A percentile compares a stretch with the other conserved stretches of the same genome.
Conservation (phyloP, 345 rosid species). For the Pistacia integerrima region DNA sequence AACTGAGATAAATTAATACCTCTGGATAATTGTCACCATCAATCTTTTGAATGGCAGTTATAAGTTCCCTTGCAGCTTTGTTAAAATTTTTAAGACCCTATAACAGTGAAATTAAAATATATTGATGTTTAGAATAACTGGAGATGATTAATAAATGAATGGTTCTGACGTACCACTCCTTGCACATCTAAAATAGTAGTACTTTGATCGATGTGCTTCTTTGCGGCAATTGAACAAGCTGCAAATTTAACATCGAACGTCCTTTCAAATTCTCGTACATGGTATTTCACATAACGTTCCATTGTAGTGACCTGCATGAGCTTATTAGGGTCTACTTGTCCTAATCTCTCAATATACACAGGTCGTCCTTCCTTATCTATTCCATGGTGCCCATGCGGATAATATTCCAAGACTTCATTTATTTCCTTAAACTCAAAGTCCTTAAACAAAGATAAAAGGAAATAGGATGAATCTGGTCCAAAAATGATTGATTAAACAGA, state of each 20-base stretch:
- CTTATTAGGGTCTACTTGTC: constrained; percentile 81
- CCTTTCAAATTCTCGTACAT: constrained; percentile 92
- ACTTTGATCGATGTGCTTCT: constrained; percentile 88
- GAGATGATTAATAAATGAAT: background rate
- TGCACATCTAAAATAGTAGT: constrained; percentile 97
- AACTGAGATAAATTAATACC: constrained; percentile 40
- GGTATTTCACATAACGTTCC: constrained; percentile 91
- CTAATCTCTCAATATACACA: constrained; percentile 84
- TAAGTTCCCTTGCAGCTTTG: constrained; percentile 91
- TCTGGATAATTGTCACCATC: constrained; percentile 97
- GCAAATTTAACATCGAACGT: constrained; percentile 78
- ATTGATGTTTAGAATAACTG: too few species aligned
- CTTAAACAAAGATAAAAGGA: constrained; percentile 35
- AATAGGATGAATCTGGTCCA: background rate
- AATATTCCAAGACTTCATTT: constrained; percentile 63
- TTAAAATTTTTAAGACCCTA: constrained; percentile 92
- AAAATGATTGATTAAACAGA: background rate
- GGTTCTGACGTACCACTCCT: constrained; percentile 80
- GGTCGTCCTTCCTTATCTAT: constrained; percentile 96
- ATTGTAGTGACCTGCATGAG: constrained; percentile 90
- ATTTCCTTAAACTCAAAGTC: constrained; percentile 78
- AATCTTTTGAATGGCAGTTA: constrained; percentile 75
- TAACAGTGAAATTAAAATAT: constrained; percentile 5
- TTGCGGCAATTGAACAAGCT: constrained; percentile 87
- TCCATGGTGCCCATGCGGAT: constrained; percentile 97